Conservation (phyloP, 2,329 filamentous ascomycete species). For the Aspergillus carbonarius region DNA sequence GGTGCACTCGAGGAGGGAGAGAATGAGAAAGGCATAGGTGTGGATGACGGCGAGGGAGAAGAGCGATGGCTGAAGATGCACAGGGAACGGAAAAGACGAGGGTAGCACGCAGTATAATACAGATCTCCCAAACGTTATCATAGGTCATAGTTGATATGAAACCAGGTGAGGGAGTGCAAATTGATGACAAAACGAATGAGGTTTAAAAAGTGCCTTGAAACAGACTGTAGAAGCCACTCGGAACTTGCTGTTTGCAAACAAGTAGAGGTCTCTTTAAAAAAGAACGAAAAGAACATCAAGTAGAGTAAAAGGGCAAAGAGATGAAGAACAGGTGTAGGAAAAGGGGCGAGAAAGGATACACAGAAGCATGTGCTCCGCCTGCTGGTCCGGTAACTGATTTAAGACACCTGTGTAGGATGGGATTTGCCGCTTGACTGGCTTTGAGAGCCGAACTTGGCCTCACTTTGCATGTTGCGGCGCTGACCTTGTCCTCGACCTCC, state of each 20-base stretch:
- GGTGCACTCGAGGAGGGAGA: neutral
- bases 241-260: neutral
- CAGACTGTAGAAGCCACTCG: neutral
- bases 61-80: neutral
- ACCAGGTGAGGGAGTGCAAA: neutral
- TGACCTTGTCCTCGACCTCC: slow-evolving; percentile 46
- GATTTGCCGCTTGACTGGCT: slow-evolving; percentile 30
- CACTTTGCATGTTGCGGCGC: slow-evolving; percentile 38
- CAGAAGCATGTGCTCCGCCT: neutral
- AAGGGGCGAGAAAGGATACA: neutral
- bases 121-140: neutral
- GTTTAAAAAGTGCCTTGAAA: neutral
- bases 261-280: slow-evolving; percentile 8
- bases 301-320: slow-evolving; percentile 1
- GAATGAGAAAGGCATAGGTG: neutral
- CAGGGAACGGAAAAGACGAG: neutral
- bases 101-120: neutral
- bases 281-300: slow-evolving; percentile 8
- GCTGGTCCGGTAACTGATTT: slow-evolving; percentile 6
- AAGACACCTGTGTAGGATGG: slow-evolving; percentile 33
- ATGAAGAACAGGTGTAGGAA: neutral
- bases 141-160: slow-evolving; percentile 1
- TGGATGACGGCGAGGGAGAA: neutral
- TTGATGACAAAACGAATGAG: neutral
- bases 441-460: slow-evolving; percentile 29